A percentile compares a stretch with the other conserved stretches of the same genome.
phyloP scores from a whole-genome alignment of 2,329 filamentous ascomycete species.

The Trichoderma sp. region DNA sequence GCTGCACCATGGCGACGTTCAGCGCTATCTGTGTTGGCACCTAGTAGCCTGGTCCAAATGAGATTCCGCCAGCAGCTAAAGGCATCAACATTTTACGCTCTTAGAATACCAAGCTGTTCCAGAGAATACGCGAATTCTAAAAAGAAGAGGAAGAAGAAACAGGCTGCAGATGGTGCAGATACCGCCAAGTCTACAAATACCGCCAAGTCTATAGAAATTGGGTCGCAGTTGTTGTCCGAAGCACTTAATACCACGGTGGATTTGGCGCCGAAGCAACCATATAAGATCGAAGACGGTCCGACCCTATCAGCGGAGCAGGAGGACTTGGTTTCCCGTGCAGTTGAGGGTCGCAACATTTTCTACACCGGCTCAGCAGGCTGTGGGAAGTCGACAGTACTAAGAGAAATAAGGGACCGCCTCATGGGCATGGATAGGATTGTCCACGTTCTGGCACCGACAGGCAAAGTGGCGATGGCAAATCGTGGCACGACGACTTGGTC shows the following conservation, averaged over 20 bases:
- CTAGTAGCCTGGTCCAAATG: background rate
- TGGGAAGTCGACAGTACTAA: slow-evolving; percentile 34
- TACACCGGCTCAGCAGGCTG: slow-evolving; percentile 63
- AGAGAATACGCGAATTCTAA: background rate
- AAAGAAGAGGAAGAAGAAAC: background rate
- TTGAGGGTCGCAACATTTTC: slow-evolving; percentile 58
- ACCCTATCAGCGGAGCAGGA: slow-evolving; percentile 27
- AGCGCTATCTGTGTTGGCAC: background rate
- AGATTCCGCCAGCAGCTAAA: background rate
- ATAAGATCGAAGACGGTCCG: background rate
- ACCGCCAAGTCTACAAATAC: background rate
- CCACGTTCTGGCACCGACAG: slow-evolving; percentile 59
- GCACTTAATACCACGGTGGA: background rate
- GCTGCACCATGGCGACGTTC: background rate
- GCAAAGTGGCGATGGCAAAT: slow-evolving; percentile 58
- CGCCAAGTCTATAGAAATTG: background rate
- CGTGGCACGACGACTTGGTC: slow-evolving; percentile 57
- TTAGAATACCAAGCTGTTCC: background rate
- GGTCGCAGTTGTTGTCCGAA: background rate
- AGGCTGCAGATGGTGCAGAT: background rate
- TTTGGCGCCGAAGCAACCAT: background rate
- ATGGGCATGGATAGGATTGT: slow-evolving; percentile 35
- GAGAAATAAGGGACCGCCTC: slow-evolving; percentile 27
- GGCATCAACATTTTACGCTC: background rate
- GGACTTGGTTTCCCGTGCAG: slow-evolving; percentile 44